Evolutionary conservation across 2,329 filamentous ascomycete genomes (phyloP).

Genomic region (Huntiella moniliformis): DNA sequence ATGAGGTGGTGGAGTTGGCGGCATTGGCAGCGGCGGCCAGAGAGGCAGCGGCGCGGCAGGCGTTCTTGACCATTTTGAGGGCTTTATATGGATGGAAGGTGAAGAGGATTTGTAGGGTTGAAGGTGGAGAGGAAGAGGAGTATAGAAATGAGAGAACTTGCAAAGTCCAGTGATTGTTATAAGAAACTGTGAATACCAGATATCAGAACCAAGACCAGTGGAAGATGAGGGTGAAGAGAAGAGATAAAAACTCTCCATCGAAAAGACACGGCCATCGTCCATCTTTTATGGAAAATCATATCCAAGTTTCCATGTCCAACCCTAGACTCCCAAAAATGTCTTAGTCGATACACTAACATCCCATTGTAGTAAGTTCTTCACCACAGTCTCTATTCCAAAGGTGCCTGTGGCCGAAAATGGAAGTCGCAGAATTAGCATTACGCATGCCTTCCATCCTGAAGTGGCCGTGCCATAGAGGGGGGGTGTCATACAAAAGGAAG

Average conservation of each 20-base stretch:
- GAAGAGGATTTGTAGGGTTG: neutral
- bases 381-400: no score
- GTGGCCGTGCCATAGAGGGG: neutral
- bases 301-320: no score
- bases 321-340: no score
- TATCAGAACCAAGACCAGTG: neutral
- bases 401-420: neutral
- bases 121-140: neutral
- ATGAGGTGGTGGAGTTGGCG: conserved; percentile 2
- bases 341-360: no score
- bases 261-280: neutral
- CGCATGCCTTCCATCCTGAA: conserved; percentile 1
- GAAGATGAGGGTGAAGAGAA: neutral
- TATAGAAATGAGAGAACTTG: neutral
- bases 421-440: neutral
- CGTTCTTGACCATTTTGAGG: neutral
- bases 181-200: neutral
- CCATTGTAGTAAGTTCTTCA: no score
- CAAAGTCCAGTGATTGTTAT: neutral
- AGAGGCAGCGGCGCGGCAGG: conserved; percentile 1
- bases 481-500: neutral
- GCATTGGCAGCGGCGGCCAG: neutral
- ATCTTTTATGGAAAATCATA: neutral
- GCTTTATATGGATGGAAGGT: neutral
- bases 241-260: neutral